Base-by-base conservation (phyloP, 352 stramenopile genomes). In the Phytophthora chlamydospora region DNA sequence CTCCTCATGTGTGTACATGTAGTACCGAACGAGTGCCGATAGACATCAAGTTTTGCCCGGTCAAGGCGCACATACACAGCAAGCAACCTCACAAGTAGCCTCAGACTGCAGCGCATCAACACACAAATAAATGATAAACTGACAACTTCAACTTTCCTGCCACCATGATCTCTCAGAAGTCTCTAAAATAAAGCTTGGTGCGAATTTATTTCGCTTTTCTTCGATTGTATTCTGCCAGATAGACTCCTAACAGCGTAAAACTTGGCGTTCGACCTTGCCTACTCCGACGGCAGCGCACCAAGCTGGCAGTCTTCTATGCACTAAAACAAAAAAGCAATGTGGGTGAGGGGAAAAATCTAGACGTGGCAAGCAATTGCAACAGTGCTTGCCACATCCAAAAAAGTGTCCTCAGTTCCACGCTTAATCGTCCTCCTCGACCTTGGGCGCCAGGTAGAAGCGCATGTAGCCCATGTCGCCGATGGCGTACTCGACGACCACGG, bases 361-460 rank as follows among this genome's bases (percentile, higher is more conserved):
- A 46, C 29, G 46, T 44, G 32, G 4, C 9, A 3, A 16, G 27
- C 24, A 66, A 58, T 40, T 42, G 13, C 21, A 29, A 44, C 24
- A 47, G 13, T 24, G 17, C 13, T 24, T 9, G 21, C 33, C 14
- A 43, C 41, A 9, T 45, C 39, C 36, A 45, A 29, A 41, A 41
- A 17, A 7, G 21, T 46, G 8, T 40, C 16, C 3, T 17, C 19
- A 19, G 7, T 17, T 6, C 4, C 12, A 35, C 32, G 54, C 55
- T 88, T 91, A 95, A 58, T 95, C 85, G 45, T 99, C 96, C 62
- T 99, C 97, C 73, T 99, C 97, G 76, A 99, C 98, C 91, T 99
- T 99, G 29, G 98, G 98, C 53, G 98, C 98, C 41, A 99, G 87
- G 85, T 99, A 99, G 87, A 98, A 99, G 64, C 97, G 97, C 58